A percentile compares a stretch with the other conserved stretches of the same genome.
These are phyloP conservation scores for Linum tenue DNA, from an alignment of 345 rosid species.

Conservation along the genomic window DNA sequence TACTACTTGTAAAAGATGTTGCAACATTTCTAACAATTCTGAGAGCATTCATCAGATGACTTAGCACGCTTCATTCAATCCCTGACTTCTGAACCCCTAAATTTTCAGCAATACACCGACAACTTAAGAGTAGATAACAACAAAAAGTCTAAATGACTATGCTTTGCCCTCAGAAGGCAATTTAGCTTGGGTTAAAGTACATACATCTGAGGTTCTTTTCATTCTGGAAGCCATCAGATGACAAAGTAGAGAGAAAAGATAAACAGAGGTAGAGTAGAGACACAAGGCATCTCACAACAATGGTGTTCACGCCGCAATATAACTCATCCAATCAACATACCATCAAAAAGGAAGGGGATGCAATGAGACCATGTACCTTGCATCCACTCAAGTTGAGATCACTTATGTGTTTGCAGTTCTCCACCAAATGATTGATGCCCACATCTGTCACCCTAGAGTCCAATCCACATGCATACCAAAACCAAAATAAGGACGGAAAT, in stretches of 20 bases:
- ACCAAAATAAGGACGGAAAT: not conserved
- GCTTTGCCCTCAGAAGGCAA: not conserved
- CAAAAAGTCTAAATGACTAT: not conserved
- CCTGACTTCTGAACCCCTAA: not conserved
- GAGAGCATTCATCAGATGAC: not conserved
- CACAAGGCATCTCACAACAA: not conserved
- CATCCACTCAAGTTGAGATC: conserved; percentile 92
- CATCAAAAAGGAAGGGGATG: not conserved
- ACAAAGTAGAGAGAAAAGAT: not conserved
- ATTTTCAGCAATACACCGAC: not conserved
- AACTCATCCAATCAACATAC: no score
- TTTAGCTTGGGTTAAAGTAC: not conserved
- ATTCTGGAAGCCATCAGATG: not conserved
- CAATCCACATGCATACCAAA: conserved; percentile 9
- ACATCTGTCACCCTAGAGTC: conserved; percentile 58
- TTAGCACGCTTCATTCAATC: not conserved
- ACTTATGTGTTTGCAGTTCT: conserved; percentile 47
- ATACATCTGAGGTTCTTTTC: not conserved
- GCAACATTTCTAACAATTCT: not conserved
- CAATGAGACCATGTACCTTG: conserved; percentile 46
- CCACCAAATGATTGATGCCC: conserved; percentile 53
- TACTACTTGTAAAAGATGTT: no score
- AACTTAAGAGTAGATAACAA: not conserved
- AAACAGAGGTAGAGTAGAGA: not conserved
- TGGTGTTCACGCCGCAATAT: not conserved